Evolutionary conservation across 495 filamentous ascomycete genomes (phyloP), one percentile per base, ranked within the genome.

Genomic region (Hypomontagnella monticulosa): DNA sequence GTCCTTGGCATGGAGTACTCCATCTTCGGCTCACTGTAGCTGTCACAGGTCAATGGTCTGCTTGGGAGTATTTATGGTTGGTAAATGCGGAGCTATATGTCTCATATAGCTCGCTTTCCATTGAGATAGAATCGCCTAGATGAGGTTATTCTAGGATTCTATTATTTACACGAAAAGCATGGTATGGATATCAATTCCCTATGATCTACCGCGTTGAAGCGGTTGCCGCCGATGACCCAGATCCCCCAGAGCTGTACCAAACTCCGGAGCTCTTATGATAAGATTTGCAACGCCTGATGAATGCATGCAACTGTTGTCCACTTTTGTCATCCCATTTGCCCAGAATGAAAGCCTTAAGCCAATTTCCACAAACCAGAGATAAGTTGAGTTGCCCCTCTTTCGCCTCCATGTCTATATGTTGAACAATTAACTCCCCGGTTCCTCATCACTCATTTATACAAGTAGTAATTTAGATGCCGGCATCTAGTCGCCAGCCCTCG

Each of bases 401-500:
- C 58, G 53, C 62, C 56, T 63, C 61, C 60, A 38, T 34, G 15
- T 69, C 69, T 59, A 69, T 71, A 61, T 66, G 71, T 73, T 73
- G 66, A 73, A 73, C 57, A 60, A 44, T 66, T 66, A 60, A 71
- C 50, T 52, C 53, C 59, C 61, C 62, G 38, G 15, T 20, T 50
- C 56, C 18, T 58, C 52, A 51, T 56, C 40, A 48, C 37, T 59
- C 60, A 61, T 57, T 47, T 42, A 23, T 61, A 61, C 52, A 33
- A 9, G 42, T 58, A 12, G 46, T 47, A 43, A n/a, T 43, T 78
- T 80, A 83, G 61, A 82, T 67, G 41, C 80, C 80, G 18, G 81
- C 79, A 70, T 84, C 79, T 40, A 73, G 58, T 69, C 84, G 76
- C 84, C 84, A 86, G 68, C 84, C 84, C 80, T 86, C 85, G 57